Evolutionary conservation across 2,329 filamentous ascomycete species (phyloP).

Genomic region (Monosporascus sp.): DNA sequence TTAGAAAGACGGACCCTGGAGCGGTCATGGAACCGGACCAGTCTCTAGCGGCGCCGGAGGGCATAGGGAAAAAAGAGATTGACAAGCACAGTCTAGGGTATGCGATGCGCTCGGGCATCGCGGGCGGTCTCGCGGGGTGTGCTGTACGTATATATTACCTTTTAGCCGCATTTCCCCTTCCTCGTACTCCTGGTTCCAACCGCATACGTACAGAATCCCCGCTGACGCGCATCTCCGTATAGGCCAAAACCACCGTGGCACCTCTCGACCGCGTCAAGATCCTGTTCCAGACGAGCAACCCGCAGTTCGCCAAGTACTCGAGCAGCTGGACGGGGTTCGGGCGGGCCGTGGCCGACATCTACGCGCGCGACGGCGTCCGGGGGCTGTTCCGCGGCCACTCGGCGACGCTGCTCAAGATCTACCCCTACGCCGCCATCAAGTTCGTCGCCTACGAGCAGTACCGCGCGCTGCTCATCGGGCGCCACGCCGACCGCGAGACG

Average conservation of each 20-base stretch:
- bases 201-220: not conserved
- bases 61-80: slow-evolving; percentile 34
- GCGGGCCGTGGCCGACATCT: slow-evolving; percentile 80
- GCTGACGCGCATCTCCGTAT: slow-evolving; percentile 2
- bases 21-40: slow-evolving; percentile 35
- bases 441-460: slow-evolving; percentile 98
- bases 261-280: slow-evolving; percentile 98
- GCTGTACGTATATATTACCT: slow-evolving; percentile 57
- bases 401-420: slow-evolving; percentile 87
- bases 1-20: slow-evolving; percentile 35
- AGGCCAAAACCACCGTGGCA: slow-evolving; percentile 94
- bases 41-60: slow-evolving; percentile 34
- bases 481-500: slow-evolving; percentile 66
- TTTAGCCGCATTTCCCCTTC: not conserved
- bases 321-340: slow-evolving; percentile 81
- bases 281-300: slow-evolving; percentile 92
- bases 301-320: slow-evolving; percentile 88
- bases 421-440: slow-evolving; percentile 96
- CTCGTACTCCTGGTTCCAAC: not conserved
- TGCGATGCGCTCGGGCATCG: slow-evolving; percentile 73
- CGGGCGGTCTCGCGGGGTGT: slow-evolving; percentile 87
- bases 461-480: slow-evolving; percentile 69
- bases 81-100: slow-evolving; percentile 77
- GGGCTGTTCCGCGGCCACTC: slow-evolving; percentile 93
- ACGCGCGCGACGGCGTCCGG: slow-evolving; percentile 62